Base-by-base conservation (phyloP, 768 basidiomycete genomes). In the Tulasnella sp. region DNA sequence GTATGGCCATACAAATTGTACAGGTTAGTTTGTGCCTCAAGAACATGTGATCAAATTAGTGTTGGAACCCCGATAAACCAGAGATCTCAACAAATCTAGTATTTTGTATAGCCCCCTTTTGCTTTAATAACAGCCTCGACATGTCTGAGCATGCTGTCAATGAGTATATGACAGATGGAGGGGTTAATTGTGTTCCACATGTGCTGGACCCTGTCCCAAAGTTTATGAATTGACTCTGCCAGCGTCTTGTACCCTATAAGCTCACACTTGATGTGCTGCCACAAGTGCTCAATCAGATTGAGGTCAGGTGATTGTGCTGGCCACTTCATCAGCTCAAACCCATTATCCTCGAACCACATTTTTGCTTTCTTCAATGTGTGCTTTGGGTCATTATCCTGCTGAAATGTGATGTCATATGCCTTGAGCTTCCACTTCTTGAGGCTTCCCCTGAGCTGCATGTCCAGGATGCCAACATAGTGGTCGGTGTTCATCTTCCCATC, bases 251-350 rank as follows among this genome's bases (percentile, higher is more conserved):
- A 49, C n/a, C 25, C 43, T 21, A 23, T n/a, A 19, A 56, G 19
- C 40, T 49, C 17, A 15, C 19, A 51, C 42, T 56, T 56, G 48
- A 56, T 15, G 40, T 49, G n/a, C n/a, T 15, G 1, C 54, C 54
- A 56, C 17, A 51, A 12, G 32, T 56, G 42, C 32, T 56, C 54
- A 36, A 56, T 56, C n/a, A 42, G 54, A 49, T 56, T 56, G 43
- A 56, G 40, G 32, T 56, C 54, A 7, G 43, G 43, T 15, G 43
- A 56, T 27, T 49, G 54, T 15, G 54, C 43, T 15, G 54, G 54
- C 54, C 54, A 56, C n/a, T 15, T 25, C 15, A 56, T n/a, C 23
- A 46, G n/a, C 32, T 49, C 19, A 49, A 56, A 15, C 32, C 43
- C 54, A 49, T 56, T 49, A n/a, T 56, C 46, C 19, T 49, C 42